A percentile compares a stretch with the other conserved stretches of the same genome.
phyloP scores from a whole-genome alignment of 2,329 filamentous ascomycete genomes.

The Tolypocladium tundrense region DNA sequence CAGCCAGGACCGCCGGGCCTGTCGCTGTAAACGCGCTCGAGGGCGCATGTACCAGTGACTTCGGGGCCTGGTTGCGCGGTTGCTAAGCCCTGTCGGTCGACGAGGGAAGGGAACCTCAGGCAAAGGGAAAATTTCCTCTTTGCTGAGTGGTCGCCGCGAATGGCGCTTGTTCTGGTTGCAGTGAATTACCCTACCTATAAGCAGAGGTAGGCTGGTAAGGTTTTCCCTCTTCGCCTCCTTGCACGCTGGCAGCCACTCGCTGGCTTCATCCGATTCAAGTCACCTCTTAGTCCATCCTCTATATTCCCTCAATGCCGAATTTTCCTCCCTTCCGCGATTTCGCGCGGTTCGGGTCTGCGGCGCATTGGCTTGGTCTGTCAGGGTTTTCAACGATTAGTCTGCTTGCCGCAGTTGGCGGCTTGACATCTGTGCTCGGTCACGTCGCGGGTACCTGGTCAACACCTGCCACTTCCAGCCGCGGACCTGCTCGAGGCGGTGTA shows the following conservation, averaged over 20 bases:
- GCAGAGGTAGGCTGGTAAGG: background rate
- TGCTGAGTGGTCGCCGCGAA: background rate
- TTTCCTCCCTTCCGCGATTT: background rate
- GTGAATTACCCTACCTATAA: background rate
- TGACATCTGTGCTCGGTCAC: background rate
- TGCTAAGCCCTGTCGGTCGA: conserved; percentile 2
- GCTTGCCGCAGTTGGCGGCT: background rate
- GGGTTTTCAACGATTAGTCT: background rate
- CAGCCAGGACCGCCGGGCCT: conserved; percentile 3
- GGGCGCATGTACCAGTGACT: conserved; percentile 12
- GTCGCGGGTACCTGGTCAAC: background rate
- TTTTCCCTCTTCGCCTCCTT: background rate
- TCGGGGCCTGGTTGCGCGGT: conserved; percentile 10
- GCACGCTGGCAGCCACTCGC: background rate
- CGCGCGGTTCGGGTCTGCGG: conserved; percentile 10
- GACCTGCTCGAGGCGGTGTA: background rate
- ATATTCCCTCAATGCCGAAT: background rate
- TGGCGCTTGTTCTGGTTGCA: background rate
- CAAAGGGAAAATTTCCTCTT: background rate
- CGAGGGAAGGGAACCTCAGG: background rate
- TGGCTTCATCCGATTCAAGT: conserved; percentile 8
- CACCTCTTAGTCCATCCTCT: background rate
- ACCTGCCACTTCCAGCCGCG: background rate
- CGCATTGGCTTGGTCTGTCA: conserved; percentile 3
- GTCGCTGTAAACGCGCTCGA: conserved; percentile 10